Evolutionary conservation across 2,329 filamentous ascomycete species (phyloP).

Genomic region (Botrytis tulipae): DNA sequence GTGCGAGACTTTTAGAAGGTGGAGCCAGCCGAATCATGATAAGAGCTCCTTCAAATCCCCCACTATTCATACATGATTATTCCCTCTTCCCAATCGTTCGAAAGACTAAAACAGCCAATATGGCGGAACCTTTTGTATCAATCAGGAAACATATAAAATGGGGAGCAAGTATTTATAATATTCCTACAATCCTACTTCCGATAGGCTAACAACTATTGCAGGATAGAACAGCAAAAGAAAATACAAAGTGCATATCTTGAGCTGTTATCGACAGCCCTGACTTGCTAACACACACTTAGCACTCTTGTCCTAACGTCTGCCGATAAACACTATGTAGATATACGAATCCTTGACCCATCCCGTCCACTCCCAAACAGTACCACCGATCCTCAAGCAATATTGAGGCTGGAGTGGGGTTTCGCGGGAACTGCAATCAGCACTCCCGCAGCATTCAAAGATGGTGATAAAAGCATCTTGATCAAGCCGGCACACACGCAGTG

Average conservation of each 20-base stretch:
- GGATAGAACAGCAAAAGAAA: slow-evolving; percentile 29
- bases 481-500: slow-evolving; percentile 32
- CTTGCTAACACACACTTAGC: slow-evolving; percentile 21
- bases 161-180: slow-evolving; percentile 27
- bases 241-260: slow-evolving; percentile 27
- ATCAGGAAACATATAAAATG: slow-evolving; percentile 34
- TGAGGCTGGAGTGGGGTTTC: slow-evolving; percentile 38
- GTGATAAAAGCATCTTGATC: slow-evolving; percentile 21
- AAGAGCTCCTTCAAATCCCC: slow-evolving; percentile 4
- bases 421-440: slow-evolving; percentile 26
- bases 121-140: slow-evolving; percentile 28
- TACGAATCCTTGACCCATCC: slow-evolving; percentile 31
- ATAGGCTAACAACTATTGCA: slow-evolving; percentile 13
- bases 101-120: neutral
- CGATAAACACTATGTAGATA: slow-evolving; percentile 36
- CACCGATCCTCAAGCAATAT: slow-evolving; percentile 19
- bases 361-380: slow-evolving; percentile 1
- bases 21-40: slow-evolving; percentile 5
- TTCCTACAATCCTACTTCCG: neutral
- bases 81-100: neutral
- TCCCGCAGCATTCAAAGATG: slow-evolving; percentile 22
- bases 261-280: neutral
- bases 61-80: slow-evolving; percentile 1
- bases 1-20: neutral
- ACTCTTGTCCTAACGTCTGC: slow-evolving; percentile 38